These are phyloP conservation scores for Hanseniaspora guilliermondii DNA, from an alignment of 805 yeast genomes.

Conservation along the genomic window DNA sequence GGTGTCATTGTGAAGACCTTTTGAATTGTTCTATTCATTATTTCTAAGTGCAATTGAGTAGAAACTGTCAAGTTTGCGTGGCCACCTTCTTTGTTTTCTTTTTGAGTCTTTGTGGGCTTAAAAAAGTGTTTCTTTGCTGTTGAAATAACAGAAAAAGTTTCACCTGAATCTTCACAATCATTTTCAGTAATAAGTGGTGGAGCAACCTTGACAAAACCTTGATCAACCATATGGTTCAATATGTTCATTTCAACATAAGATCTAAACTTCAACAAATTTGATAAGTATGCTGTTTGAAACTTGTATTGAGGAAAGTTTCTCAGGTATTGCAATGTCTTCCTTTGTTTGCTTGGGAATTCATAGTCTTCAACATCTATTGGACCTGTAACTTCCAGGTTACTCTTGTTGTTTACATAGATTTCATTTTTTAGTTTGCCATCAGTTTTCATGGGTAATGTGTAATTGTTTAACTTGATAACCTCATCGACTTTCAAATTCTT, in stretches of 20 bases:
- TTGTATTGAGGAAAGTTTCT: conserved; percentile 60
- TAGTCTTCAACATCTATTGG: conserved; percentile 46
- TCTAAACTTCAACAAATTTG: conserved; percentile 59
- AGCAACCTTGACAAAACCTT: conserved; percentile 55
- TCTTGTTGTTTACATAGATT: conserved; percentile 18
- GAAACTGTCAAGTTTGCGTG: conserved; percentile 64
- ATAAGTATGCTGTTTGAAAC: conserved; percentile 55
- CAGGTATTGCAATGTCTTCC: conserved; percentile 50
- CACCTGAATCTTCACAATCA: conserved; percentile 98
- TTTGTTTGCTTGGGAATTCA: conserved; percentile 72
- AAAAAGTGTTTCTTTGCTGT: conserved; percentile 21
- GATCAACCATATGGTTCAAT: conserved; percentile 39
- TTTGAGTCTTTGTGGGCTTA: conserved; percentile 5
- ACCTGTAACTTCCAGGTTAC: conserved; percentile 15
- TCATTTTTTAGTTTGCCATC: conserved; percentile 34
- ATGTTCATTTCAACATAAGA: conserved; percentile 50
- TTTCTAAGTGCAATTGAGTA: conserved; percentile 83
- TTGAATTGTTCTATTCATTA: conserved; percentile 55
- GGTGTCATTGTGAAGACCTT: conserved; percentile 86
- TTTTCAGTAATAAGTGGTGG: conserved; percentile 82
- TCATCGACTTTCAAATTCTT: conserved; percentile 34
- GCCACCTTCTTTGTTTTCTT: conserved; percentile 16
- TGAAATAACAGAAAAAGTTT: conserved; percentile 49
- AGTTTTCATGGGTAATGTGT: conserved; percentile 24
- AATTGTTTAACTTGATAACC: conserved; percentile 27